phyloP scores from a whole-genome alignment of 768 basidiomycete species.

The Podaxis sp. region DNA sequence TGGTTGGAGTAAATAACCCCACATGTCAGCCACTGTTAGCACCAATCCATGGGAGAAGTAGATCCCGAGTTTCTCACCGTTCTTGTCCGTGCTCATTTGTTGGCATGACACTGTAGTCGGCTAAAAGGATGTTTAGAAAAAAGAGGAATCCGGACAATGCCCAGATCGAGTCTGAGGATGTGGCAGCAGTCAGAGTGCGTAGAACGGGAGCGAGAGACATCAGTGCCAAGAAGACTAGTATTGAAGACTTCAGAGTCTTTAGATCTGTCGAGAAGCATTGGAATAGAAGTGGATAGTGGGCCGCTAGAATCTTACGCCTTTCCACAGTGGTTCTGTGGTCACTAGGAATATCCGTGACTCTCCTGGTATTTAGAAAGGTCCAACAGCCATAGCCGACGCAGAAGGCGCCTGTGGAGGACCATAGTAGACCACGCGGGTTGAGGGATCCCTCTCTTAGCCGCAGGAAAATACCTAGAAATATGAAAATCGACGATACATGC shows the following conservation, averaged over 20 bases:
- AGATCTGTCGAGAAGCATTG: conserved; percentile 41
- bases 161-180: conserved; percentile 97
- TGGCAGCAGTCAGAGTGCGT: conserved; percentile 88
- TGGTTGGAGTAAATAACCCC: conserved; percentile 14
- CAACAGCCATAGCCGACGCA: conserved; percentile 57
- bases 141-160: conserved; percentile 86
- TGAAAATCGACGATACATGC: conserved; percentile 74
- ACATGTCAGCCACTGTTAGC: not conserved
- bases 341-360: not conserved
- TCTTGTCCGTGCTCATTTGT: conserved; percentile 43
- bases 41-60: conserved; percentile 9
- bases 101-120: conserved; percentile 62
- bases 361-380: conserved; percentile 24
- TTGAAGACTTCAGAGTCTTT: conserved; percentile 72
- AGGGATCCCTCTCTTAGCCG: conserved; percentile 58
- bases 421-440: conserved; percentile 68
- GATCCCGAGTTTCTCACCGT: conserved; percentile 38
- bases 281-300: not conserved
- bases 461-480: conserved; percentile 80
- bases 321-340: not conserved
- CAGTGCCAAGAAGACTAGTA: conserved; percentile 84
- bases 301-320: not conserved
- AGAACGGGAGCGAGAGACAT: conserved; percentile 90
- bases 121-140: conserved; percentile 73
- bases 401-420: conserved; percentile 57